A percentile compares a stretch with the other conserved stretches of the same genome.
These are phyloP conservation scores for Talaromyces nanjingensis DNA, from an alignment of 495 filamentous ascomycete species.

Conservation along the genomic window DNA sequence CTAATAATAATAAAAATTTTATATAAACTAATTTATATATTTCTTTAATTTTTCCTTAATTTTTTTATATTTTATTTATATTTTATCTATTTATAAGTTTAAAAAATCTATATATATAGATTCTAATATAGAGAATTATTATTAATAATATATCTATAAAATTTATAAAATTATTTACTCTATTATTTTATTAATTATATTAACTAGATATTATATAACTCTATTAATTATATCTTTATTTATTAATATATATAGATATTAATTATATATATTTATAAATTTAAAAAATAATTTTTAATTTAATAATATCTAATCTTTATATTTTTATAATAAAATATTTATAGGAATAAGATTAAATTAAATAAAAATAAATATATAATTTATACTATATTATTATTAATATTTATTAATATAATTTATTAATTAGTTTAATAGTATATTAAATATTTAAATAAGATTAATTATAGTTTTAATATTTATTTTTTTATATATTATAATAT, in stretches of 20 bases:
- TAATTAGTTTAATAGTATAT: neutral
- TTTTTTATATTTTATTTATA: neutral
- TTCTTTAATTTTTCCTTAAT: neutral
- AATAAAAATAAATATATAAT: neutral
- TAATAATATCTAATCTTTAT: neutral
- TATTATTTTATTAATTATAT: neutral
- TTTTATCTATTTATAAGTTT: neutral
- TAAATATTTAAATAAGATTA: neutral
- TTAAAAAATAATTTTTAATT: neutral
- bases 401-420: neutral
- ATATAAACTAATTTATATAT: neutral
- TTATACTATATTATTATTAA: neutral
- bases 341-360: neutral
- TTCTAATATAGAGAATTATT: neutral
- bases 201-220: neutral
- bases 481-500: neutral
- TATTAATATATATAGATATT: neutral
- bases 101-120: neutral
- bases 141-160: neutral
- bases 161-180: neutral
- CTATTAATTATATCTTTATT: no score
- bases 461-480: neutral
- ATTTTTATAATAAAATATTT: neutral
- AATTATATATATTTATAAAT: neutral
- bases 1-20: neutral